Base-by-base conservation (phyloP, 495 filamentous ascomycete species). In the Podospora tetraspora region DNA sequence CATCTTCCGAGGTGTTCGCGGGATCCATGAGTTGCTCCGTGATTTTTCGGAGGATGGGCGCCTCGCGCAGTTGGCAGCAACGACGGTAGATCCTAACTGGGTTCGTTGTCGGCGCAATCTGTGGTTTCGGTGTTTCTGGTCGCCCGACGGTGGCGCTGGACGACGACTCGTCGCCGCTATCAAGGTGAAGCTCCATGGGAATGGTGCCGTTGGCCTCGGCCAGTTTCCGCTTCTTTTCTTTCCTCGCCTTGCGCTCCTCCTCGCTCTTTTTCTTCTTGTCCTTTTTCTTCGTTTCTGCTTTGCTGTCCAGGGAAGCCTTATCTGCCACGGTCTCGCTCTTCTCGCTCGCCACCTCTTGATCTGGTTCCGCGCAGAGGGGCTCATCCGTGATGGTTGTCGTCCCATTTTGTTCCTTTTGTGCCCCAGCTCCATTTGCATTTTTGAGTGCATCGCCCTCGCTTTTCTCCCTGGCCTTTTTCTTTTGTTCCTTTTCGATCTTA, bases 261-360 rank as follows among this genome's bases (percentile, higher is more conserved):
- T 97, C 93, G 9, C 90, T 93, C 66, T 90, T 87, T 81, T 93
- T 94, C 78, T 96, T 96, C 82, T 94, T 96, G 75, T 96, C 93
- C 73, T 90, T 92, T 75, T 94, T 96, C 85, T 68, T 74, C 4
- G 59, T 56, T 25, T 79, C 76, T 70, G 68, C 70, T 52, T 52
- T 52, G 16, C 43, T 52, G 5, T 52, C 13, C 59, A 67, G 63
- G 3, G 71, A 59, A 16, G 71, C 60, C 16, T 69, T 73, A 11
- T 71, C 70, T 3, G 69, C 11, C 7, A 22, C 32, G 25, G 24
- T 62, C 32, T 73, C 70, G 12, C 57, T 4, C 22, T 57, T 83
- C 77, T 24, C 34, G 29, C 2, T 70, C 72, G 30, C 81, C 76
- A 9, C 71, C 69, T 71, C 80, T 79, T 24, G 78, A 32, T 76